These are phyloP conservation scores for Zymoseptoria tritici DNA, from an alignment of 2,329 filamentous ascomycete genomes.

Conservation along the genomic window DNA sequence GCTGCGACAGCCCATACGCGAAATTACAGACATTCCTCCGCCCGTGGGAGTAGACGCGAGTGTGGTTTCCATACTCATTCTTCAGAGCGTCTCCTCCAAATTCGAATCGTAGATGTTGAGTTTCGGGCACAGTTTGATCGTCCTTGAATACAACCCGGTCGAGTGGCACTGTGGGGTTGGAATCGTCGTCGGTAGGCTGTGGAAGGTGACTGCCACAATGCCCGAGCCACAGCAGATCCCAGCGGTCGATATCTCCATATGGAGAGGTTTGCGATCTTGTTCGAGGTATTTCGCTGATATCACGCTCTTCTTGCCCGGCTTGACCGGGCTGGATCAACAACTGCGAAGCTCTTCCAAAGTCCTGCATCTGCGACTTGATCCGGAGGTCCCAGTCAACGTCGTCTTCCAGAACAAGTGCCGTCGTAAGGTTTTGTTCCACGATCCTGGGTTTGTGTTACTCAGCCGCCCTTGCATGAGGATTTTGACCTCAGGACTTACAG, in stretches of 20 bases:
- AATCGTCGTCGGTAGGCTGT: background rate
- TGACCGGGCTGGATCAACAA: constrained; percentile 28
- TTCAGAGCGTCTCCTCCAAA: constrained; percentile 15
- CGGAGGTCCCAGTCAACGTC: constrained; percentile 42
- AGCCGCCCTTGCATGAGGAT: constrained; percentile 17
- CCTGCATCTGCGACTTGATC: constrained; percentile 33
- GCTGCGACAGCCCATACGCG: constrained; percentile 41
- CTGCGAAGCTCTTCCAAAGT: constrained; percentile 33
- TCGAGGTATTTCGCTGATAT: constrained; percentile 7
- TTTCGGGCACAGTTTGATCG: constrained; percentile 17
- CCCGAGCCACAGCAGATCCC: constrained; percentile 32
- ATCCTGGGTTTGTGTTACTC: constrained; percentile 19
- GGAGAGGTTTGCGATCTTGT: constrained; percentile 22
- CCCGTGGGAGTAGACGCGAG: constrained; percentile 38
- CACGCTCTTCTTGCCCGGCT: constrained; percentile 4
- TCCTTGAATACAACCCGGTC: constrained; percentile 14
- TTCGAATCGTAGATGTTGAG: constrained; percentile 16
- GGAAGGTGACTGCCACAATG: constrained; percentile 21
- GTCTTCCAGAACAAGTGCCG: constrained; percentile 39
- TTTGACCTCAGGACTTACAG: constrained; percentile 7
- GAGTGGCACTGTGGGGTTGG: constrained; percentile 5
- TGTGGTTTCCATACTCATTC: constrained; percentile 29
- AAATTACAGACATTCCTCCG: constrained; percentile 36
- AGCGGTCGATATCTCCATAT: constrained; percentile 32
- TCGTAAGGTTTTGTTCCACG: constrained; percentile 31